Conservation (phyloP, 768 basidiomycete genomes). For the Clathrus columnatus region DNA sequence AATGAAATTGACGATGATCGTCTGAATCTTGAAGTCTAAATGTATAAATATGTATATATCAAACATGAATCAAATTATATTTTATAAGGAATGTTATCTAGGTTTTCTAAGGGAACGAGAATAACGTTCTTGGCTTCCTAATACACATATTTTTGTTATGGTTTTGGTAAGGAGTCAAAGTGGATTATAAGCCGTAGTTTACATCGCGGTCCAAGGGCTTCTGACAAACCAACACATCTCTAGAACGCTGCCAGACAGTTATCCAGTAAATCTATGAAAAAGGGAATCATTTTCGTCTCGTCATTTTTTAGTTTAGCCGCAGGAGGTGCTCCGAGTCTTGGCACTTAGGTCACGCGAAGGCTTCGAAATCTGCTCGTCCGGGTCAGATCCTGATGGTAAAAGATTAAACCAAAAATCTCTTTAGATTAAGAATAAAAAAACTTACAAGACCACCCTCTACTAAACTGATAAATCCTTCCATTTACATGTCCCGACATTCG, state of each 20-base stretch:
- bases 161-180: too few species aligned
- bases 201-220: constrained; percentile 19
- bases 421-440: constrained; percentile 18
- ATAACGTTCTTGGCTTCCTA: too few species aligned
- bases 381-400: constrained; percentile 66
- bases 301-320: constrained; percentile 80
- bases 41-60: too few species aligned
- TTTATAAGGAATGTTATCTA: too few species aligned
- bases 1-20: too few species aligned
- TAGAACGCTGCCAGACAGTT: constrained; percentile 86
- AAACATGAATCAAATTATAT: too few species aligned
- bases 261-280: constrained; percentile 86
- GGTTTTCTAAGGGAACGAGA: too few species aligned
- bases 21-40: too few species aligned
- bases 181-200: not conserved
- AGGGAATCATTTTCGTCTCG: constrained; percentile 66
- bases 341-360: constrained; percentile 73
- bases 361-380: constrained; percentile 77
- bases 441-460: constrained; percentile 80
- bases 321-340: constrained; percentile 71
- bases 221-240: constrained; percentile 80
- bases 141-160: too few species aligned
- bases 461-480: constrained; percentile 75
- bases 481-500: constrained; percentile 82
- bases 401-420: constrained; percentile 9